A percentile compares a stretch with the other conserved stretches of the same genome.
Conservation (phyloP, 2,329 filamentous ascomycete genomes). For the Decorospora gaudefroyi region DNA sequence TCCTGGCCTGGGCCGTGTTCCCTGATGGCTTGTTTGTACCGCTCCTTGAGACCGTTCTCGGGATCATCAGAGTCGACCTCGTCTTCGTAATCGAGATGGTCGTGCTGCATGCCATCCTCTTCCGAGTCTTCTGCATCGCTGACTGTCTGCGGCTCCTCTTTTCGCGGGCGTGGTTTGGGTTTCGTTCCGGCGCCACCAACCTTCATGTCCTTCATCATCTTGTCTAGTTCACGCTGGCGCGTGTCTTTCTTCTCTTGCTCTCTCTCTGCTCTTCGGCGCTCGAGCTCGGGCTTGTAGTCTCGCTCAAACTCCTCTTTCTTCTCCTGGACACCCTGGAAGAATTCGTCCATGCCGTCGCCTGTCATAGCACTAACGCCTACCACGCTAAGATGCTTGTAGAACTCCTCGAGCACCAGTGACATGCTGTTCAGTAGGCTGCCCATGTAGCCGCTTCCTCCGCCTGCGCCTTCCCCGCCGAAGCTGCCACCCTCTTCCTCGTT, state of each 20-base stretch:
- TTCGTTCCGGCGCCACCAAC: conserved; percentile 50
- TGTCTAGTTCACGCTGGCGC: conserved; percentile 81
- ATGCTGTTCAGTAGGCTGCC: conserved; percentile 93
- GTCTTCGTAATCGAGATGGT: conserved; percentile 56
- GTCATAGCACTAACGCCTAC: conserved; percentile 94
- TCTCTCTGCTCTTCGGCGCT: conserved; percentile 73
- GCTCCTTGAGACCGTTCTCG: conserved; percentile 67
- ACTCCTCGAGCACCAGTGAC: conserved; percentile 96
- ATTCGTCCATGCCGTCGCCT: conserved; percentile 87
- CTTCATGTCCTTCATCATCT: conserved; percentile 93
- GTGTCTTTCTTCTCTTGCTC: conserved; percentile 73
- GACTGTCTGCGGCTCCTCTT: conserved; percentile 56
- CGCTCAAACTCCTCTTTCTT: conserved; percentile 87
- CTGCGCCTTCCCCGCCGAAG: conserved; percentile 73
- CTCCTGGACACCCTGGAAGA: conserved; percentile 84
- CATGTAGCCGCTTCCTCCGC: conserved; percentile 89
- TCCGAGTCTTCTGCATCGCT: conserved; percentile 58
- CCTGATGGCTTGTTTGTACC: conserved; percentile 76
- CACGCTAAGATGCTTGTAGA: conserved; percentile 90
- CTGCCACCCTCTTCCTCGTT: conserved; percentile 78
- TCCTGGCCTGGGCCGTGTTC: conserved; percentile 51
- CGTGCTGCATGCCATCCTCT: conserved; percentile 59
- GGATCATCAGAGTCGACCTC: conserved; percentile 63
- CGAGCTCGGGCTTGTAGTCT: conserved; percentile 91
- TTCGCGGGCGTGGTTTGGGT: conserved; percentile 43